Evolutionary conservation across 192 early-diverging fungal genomes (phyloP).

Genomic region (Backusella australiensis): DNA sequence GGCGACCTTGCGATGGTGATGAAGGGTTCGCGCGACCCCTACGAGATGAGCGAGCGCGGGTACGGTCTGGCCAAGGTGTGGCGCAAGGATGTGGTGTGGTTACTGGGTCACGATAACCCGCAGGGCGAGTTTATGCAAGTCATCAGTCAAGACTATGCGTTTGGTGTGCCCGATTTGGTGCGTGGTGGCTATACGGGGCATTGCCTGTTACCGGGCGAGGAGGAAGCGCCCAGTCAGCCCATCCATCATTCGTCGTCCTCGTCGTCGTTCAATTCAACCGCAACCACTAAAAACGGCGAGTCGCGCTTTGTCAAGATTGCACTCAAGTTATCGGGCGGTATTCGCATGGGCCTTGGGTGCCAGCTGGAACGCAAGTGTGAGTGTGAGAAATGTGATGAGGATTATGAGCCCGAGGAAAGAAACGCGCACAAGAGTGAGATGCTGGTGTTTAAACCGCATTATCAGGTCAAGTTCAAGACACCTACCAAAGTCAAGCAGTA

Average conservation of each 20-base stretch:
- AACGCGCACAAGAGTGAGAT: constrained; percentile 28
- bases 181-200: constrained; percentile 28
- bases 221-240: not conserved
- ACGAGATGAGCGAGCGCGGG: constrained; percentile 34
- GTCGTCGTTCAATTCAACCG: not conserved
- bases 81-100: constrained; percentile 33
- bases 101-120: constrained; percentile 36
- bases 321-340: constrained; percentile 40
- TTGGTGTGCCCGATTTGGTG: constrained; percentile 44
- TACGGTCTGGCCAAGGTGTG: constrained; percentile 40
- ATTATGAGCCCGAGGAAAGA: not conserved
- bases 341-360: constrained; percentile 42
- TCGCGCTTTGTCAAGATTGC: constrained; percentile 29
- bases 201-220: constrained; percentile 7
- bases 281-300: not conserved
- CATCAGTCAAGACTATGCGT: constrained; percentile 36
- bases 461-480: constrained; percentile 34
- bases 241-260: not conserved
- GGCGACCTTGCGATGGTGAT: constrained; percentile 37
- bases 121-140: constrained; percentile 43
- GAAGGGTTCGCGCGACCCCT: constrained; percentile 43
- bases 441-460: constrained; percentile 41
- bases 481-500: constrained; percentile 26
- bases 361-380: constrained; percentile 38
- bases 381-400: constrained; percentile 25